A percentile compares a stretch with the other conserved stretches of the same genome.
Conservation (phyloP, 495 filamentous ascomycete genomes). For the Cryomyces antarcticus region DNA sequence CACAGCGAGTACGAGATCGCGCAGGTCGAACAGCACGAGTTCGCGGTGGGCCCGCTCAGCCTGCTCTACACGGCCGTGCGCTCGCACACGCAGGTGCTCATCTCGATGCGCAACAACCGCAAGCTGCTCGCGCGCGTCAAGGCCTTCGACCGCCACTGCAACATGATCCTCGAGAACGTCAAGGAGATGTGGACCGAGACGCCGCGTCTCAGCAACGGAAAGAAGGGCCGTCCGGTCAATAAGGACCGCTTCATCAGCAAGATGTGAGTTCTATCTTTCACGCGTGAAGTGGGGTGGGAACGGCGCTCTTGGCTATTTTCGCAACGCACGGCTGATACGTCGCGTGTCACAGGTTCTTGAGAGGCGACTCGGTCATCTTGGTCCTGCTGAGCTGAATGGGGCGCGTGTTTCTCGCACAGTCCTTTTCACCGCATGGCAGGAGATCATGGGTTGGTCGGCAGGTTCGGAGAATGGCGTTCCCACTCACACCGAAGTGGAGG, state of each 20-base stretch:
- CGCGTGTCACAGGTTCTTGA: constrained; percentile 50
- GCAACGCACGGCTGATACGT: constrained; percentile 2
- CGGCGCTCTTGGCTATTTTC: not conserved
- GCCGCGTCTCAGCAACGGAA: constrained; percentile 49
- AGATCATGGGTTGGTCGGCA: too few species aligned
- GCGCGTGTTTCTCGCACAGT: not conserved
- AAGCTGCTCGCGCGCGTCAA: constrained; percentile 66
- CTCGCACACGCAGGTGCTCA: constrained; percentile 72
- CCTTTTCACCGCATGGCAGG: too few species aligned
- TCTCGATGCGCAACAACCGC: constrained; percentile 76
- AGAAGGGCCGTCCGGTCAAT: constrained; percentile 80
- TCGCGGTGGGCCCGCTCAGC: constrained; percentile 67
- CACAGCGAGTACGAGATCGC: constrained; percentile 72
- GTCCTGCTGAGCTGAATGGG: constrained; percentile 58
- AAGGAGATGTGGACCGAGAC: constrained; percentile 99
- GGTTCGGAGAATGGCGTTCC: too few species aligned
- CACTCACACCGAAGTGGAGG: too few species aligned
- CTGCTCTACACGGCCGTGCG: constrained; percentile 85
- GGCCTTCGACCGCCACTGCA: constrained; percentile 86
- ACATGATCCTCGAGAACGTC: constrained; percentile 94
- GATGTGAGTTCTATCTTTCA: constrained; percentile 39
- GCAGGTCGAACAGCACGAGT: constrained; percentile 76
- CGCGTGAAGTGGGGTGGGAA: not conserved
- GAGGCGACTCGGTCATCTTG: constrained; percentile 85
- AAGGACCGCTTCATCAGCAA: constrained; percentile 98